phyloP scores from a whole-genome alignment of 495 filamentous ascomycete species.

The Talaromyces nanjingensis region DNA sequence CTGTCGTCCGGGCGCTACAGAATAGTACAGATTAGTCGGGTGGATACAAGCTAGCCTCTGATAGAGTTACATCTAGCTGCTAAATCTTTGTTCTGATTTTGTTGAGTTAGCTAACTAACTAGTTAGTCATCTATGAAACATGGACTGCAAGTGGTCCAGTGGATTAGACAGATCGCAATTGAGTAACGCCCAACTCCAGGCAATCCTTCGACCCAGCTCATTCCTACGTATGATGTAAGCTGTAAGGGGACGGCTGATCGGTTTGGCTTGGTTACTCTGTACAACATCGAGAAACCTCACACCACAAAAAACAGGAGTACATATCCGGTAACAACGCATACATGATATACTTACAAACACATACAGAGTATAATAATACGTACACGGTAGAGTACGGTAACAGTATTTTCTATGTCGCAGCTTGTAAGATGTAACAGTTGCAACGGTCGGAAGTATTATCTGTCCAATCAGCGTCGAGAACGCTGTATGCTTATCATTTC shows the following conservation, averaged over 20 bases:
- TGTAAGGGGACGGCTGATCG: background rate
- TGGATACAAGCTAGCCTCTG: background rate
- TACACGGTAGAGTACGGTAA: background rate
- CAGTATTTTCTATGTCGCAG: background rate
- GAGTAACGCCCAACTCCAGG: no score
- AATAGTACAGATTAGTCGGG: background rate
- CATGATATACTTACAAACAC: background rate
- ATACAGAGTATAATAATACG: no score
- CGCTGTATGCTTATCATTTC: slow-evolving; percentile 1
- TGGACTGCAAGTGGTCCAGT: background rate
- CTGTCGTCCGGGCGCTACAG: background rate
- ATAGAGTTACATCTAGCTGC: background rate
- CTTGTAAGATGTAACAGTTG: slow-evolving; percentile 7
- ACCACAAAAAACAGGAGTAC: background rate
- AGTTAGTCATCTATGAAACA: background rate
- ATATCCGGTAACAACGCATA: background rate
- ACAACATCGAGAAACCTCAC: no score
- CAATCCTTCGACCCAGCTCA: background rate
- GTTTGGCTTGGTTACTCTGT: no score
- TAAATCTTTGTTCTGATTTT: background rate
- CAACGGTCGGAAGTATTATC: background rate
- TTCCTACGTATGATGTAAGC: background rate
- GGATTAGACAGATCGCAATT: background rate
- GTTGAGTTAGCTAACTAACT: background rate
- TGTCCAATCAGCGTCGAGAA: background rate